Evolutionary conservation across 2,329 filamentous ascomycete species (phyloP), one percentile per base, ranked within the genome.

Genomic region (Paecilomyces dactylethromorphus): DNA sequence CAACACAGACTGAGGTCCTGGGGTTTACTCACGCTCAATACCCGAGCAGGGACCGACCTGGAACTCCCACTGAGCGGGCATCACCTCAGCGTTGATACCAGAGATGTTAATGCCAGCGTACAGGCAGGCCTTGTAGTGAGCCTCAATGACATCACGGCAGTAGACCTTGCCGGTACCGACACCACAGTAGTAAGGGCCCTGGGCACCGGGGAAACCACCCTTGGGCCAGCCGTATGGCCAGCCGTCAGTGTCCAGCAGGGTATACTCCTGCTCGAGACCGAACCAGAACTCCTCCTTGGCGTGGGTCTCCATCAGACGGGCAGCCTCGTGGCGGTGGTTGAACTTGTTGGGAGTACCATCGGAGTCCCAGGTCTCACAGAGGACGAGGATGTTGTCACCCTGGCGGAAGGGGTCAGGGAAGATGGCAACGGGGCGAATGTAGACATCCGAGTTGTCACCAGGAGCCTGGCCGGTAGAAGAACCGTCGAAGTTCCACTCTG

Each of bases 11-110:
- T n/a, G 10, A 18, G 55, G 54, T 54, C 26, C 26, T 6, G 53
- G 54, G 53, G 54, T 45, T 33, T 56, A 82, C 86, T 79, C 77
- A 90, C 88, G 89, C 75, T 87, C 82, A 69, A 97, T 97, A 64
- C 92, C 93, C 57, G 81, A 78, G 79, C 91, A 96, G 64, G 93
- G 93, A 59, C 93, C 93, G 70, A 97, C 90, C 76, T 97, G 93
- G 87, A 91, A 97, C 78, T 97, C 93, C 93, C 93, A 97, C 79
- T 97, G 93, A 61, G 90, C 92, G 64, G 92, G 90, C 90, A 97
- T 96, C 72, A 99, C 94, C 84, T 99, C 94, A 66, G 94, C 94
- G 79, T 99, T 99, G 81, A 94, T 97, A 72, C 94, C 94, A 26
- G 92, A 96, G 78, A 99, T 97, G 77, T 92, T 87, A 79, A 99